A percentile compares a stretch with the other conserved stretches of the same genome.
Evolutionary conservation across 164 flowering plant species (phyloP).

Genomic region (Aristolochia contorta): DNA sequence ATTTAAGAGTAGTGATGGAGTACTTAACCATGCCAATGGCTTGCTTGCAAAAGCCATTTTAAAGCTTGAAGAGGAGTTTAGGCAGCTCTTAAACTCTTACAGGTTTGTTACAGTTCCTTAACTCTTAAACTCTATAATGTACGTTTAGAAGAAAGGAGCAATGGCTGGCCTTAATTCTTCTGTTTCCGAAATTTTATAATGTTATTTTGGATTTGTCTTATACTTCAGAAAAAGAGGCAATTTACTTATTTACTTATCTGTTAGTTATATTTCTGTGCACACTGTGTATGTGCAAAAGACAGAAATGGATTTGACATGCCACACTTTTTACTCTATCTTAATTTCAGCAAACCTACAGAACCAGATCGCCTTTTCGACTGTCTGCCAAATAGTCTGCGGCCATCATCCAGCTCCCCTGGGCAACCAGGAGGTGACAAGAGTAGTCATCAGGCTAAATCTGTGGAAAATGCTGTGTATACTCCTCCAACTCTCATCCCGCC

Average conservation of each 20-base stretch:
- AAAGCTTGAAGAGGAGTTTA: slow-evolving; percentile 91
- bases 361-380: slow-evolving; percentile 91
- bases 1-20: slow-evolving; percentile 70
- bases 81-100: slow-evolving; percentile 53
- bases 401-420: slow-evolving; percentile 61
- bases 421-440: slow-evolving; percentile 26
- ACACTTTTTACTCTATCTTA: slow-evolving; percentile 1
- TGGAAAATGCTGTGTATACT: slow-evolving; percentile 53
- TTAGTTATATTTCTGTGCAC: too few species aligned
- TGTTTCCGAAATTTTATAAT: too few species aligned
- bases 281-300: too few species aligned
- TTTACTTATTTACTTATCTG: too few species aligned
- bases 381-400: slow-evolving; percentile 72
- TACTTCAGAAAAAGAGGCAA: too few species aligned
- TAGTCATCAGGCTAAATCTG: slow-evolving; percentile 26
- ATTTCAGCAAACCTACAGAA: slow-evolving; percentile 89
- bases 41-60: slow-evolving; percentile 73
- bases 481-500: slow-evolving; percentile 87
- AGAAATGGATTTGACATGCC: too few species aligned
- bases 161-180: too few species aligned
- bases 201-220: too few species aligned
- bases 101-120: slow-evolving; percentile 38
- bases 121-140: neutral
- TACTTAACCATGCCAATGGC: slow-evolving; percentile 66
- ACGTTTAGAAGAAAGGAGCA: neutral